phyloP scores from a whole-genome alignment of 1,139 yeast species.

The Taiozyma sp. region DNA sequence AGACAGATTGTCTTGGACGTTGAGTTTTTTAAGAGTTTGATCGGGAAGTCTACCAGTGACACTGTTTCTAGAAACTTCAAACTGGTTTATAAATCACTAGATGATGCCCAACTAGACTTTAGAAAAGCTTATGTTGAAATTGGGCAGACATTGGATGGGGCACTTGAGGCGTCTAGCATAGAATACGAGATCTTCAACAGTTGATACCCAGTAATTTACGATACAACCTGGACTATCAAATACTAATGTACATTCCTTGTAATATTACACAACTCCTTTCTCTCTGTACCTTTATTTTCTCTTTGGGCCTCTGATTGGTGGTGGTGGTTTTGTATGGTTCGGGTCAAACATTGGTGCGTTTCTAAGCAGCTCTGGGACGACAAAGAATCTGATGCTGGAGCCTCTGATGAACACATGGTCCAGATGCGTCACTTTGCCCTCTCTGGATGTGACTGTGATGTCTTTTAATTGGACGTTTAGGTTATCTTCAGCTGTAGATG shows the following conservation, averaged over 20 bases:
- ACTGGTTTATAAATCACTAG: conserved; percentile 16
- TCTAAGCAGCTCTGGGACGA: conserved; percentile 81
- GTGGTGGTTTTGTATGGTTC: conserved; percentile 60
- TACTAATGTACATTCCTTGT: not conserved
- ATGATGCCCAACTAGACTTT: conserved; percentile 8
- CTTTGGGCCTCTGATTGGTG: conserved; percentile 64
- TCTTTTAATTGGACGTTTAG: conserved; percentile 90
- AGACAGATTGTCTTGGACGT: conserved; percentile 33
- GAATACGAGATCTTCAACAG: conserved; percentile 19
- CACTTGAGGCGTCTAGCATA: conserved; percentile 16
- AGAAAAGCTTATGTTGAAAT: conserved; percentile 6
- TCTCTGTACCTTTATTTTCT: conserved; percentile 23
- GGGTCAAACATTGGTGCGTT: conserved; percentile 85
- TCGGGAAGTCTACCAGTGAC: conserved; percentile 17
- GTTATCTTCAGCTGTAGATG: conserved; percentile 49
- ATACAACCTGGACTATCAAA: not conserved
- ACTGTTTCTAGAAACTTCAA: conserved; percentile 15
- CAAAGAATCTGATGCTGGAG: conserved; percentile 77
- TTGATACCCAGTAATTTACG: not conserved
- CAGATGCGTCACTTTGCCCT: conserved; percentile 72
- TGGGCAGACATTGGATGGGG: conserved; percentile 11
- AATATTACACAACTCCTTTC: not conserved
- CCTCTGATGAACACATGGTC: conserved; percentile 91
- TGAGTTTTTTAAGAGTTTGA: conserved; percentile 30
- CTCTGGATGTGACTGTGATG: conserved; percentile 70